phyloP scores from a whole-genome alignment of 306 rosid species.

The Gastrolobium villosum region DNA sequence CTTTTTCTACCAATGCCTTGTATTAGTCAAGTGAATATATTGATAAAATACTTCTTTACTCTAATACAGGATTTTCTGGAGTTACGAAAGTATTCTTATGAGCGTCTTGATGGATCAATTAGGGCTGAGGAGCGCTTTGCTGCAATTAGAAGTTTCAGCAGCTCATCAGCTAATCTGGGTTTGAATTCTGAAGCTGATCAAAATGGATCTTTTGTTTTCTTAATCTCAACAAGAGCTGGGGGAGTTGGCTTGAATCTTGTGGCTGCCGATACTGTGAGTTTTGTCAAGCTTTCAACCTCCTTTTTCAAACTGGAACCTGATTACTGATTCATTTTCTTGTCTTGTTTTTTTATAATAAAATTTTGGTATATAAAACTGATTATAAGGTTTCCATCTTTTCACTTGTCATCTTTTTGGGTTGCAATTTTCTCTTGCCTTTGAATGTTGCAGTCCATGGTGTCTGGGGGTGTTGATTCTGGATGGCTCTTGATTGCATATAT shows the following conservation, averaged over 20 bases:
- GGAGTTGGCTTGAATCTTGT: conserved; percentile 98
- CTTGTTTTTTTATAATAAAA: background rate
- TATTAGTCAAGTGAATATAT: conserved; percentile 33
- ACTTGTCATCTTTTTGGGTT: background rate
- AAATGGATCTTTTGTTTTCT: conserved; percentile 82
- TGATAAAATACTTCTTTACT: conserved; percentile 39
- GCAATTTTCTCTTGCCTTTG: background rate
- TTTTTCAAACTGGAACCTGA: background rate
- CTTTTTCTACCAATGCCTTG: conserved; percentile 30
- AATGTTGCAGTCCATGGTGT: conserved; percentile 18
- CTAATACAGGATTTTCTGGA: conserved; percentile 81
- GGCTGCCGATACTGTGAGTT: conserved; percentile 94
- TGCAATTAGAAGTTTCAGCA: conserved; percentile 94
- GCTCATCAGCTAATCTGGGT: conserved; percentile 57
- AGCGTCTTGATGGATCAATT: conserved; percentile 97
- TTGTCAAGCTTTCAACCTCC: conserved; percentile 41
- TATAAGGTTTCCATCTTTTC: conserved; percentile 3
- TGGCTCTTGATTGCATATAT: conserved; percentile 3
- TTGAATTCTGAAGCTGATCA: conserved; percentile 61
- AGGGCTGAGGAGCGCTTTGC: conserved; percentile 99
- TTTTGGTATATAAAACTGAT: conserved; percentile 1
- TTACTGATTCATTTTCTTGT: conserved; percentile 15
- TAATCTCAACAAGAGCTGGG: conserved; percentile 98
- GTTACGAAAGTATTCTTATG: conserved; percentile 84
- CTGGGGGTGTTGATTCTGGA: background rate